Evolutionary conservation across 768 basidiomycete species (phyloP), one percentile per base, ranked within the genome.

Genomic region (Phylloporus arenicola): DNA sequence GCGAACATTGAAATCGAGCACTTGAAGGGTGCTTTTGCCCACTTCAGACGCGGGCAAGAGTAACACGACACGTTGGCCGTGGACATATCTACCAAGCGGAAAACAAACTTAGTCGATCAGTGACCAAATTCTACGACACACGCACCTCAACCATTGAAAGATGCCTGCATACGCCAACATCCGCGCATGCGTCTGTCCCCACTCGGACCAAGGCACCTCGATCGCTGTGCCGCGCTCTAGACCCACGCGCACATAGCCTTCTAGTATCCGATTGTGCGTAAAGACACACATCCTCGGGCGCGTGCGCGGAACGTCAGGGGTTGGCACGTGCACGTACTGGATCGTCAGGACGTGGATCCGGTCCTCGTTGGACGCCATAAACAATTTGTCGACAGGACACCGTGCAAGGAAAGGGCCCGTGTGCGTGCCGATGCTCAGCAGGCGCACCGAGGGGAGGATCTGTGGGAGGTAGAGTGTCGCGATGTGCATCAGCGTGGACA

Each of bases 141-240:
- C 63, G 24, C 42, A 73, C 72, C 73, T 64, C 29, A 75, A 55
- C 76, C 75, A 77, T 39, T 70, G 64, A 54, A 72, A 75, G 24
- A 50, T 51, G 1, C 50, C 57, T 9, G 52, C 34, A 8, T 67
- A 61, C 12, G 57, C 54, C 11, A 73, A 19, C 48, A 70, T 63
- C 6, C 75, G 59, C 43, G 74, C 64, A 10, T 69, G 52, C 5
- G 43, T 42, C 3, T 55, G 68, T 6, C 74, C 75, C 76, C 75
- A 77, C 22, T 59, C 60, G 2, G 57, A 52, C 75, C 75, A 77
- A 1, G 54, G 57, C 19, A 68, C 56, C 31, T 13, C 3, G 33
- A 42, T 25, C 3, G 31, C 6, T 12, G 13, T n/a, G 10, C 42
- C 17, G 7, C 3, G 24, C 24, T 22, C 34, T 3, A 20, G 3